Percentiles rank a stretch among this genome's conserved stretches.
Evolutionary conservation across 108 stramenopile genomes (phyloP).

Genomic region (Cyclotella sp.): DNA sequence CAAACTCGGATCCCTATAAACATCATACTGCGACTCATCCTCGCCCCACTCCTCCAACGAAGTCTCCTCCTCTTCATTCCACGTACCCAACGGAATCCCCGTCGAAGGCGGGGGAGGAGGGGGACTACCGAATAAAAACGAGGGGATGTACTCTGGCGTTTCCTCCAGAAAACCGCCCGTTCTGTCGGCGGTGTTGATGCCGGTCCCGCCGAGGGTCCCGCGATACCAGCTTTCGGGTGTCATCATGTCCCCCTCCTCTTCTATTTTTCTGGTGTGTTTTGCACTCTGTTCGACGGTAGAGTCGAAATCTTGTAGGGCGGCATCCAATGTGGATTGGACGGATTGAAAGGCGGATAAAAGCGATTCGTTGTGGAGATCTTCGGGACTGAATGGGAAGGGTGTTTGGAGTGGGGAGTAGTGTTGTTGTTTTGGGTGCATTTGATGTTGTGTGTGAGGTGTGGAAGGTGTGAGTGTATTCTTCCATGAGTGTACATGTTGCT

Average conservation of each 20-base stretch:
- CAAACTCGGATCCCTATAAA: neutral
- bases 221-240: slow-evolving; percentile 7
- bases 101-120: neutral
- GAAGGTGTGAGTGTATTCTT: neutral
- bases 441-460: neutral
- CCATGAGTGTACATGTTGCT: neutral
- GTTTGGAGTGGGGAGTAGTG: neutral
- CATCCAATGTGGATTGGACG: slow-evolving; percentile 22
- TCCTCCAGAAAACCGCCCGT: too few species aligned
- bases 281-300: neutral
- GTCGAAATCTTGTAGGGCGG: slow-evolving; percentile 10
- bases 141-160: neutral
- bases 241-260: slow-evolving; percentile 24
- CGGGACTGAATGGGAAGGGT: neutral
- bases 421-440: neutral
- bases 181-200: too few species aligned
- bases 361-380: neutral
- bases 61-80: slow-evolving; percentile 3
- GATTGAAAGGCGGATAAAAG: slow-evolving; percentile 19
- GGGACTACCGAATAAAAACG: neutral
- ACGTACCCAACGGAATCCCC: slow-evolving; percentile 1
- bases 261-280: neutral
- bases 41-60: neutral
- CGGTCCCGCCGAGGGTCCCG: too few species aligned
- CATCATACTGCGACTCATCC: neutral